Conservation (phyloP, 768 basidiomycete genomes). For the Multifurca ochricompacta region DNA sequence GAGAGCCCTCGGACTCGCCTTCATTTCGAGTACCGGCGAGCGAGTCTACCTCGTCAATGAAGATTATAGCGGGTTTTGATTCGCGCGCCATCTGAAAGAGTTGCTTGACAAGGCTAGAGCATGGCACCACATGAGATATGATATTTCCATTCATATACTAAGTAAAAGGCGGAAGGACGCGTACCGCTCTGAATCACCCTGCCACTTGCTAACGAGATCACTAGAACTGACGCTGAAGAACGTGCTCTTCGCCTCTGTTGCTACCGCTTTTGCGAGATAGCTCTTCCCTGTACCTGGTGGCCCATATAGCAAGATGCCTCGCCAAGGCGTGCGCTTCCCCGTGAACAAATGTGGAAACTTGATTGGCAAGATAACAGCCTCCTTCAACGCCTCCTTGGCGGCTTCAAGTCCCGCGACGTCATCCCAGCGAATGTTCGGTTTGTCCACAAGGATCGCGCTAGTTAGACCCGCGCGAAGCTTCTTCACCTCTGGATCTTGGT, state of each 20-base stretch:
- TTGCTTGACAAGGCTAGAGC: constrained; percentile 79
- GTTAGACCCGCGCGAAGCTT: constrained; percentile 89
- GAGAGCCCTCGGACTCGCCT: constrained; percentile 94
- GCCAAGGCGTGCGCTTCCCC: constrained; percentile 97
- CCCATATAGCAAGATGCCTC: constrained; percentile 91
- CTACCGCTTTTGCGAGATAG: constrained; percentile 95
- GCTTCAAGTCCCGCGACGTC: constrained; percentile 95
- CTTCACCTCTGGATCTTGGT: constrained; percentile 87
- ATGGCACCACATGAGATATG: constrained; percentile 1
- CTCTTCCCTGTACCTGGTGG: constrained; percentile 98
- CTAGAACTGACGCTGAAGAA: constrained; percentile 96
- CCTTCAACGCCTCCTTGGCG: constrained; percentile 93
- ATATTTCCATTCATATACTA: background rate
- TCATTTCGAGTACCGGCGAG: constrained; percentile 91
- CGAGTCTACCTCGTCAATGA: constrained; percentile 98
- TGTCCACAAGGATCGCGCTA: constrained; percentile 85
- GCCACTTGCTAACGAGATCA: constrained; percentile 98
- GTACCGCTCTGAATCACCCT: constrained; percentile 95
- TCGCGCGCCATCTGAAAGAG: constrained; percentile 95
- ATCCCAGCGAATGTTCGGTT: constrained; percentile 95
- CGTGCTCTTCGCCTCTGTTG: constrained; percentile 97
- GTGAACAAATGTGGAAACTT: constrained; percentile 99
- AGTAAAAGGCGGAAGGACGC: constrained; percentile 21
- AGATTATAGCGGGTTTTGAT: constrained; percentile 95
- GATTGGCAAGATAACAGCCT: constrained; percentile 98